Conservation (phyloP, 495 filamentous ascomycete genomes). For the Aspergillus egyptiacus region DNA sequence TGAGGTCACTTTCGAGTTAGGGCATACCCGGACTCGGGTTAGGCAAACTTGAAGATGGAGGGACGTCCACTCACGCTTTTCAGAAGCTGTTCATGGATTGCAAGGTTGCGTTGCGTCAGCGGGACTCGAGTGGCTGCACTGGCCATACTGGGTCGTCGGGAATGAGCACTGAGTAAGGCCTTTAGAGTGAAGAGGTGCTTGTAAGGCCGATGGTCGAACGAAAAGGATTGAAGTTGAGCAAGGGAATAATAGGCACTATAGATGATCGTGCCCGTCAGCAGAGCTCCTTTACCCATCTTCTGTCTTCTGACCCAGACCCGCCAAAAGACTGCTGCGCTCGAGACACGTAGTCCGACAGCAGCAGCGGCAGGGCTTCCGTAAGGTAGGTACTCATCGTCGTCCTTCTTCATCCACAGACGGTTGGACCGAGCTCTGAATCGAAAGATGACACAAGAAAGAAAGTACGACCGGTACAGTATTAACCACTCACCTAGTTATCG, state of each 20-base stretch:
- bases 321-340: not conserved
- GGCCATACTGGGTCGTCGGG: not conserved
- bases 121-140: not conserved
- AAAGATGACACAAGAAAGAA: not conserved
- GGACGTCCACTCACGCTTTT: not conserved
- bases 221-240: not conserved
- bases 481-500: not conserved
- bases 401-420: too few relatives aligned
- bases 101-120: constrained; percentile 16
- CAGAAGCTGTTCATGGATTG: constrained; percentile 8
- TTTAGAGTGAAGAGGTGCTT: not conserved
- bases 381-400: too few relatives aligned
- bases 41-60: not conserved
- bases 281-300: constrained; percentile 1
- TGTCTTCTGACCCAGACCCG: not conserved
- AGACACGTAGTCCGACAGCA: not conserved
- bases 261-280: not conserved
- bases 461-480: not conserved
- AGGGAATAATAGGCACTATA: not conserved
- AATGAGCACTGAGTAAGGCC: too few relatives aligned
- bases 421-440: not conserved
- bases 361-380: too few relatives aligned
- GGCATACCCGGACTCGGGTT: not conserved
- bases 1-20: not conserved
- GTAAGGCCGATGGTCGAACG: not conserved